Base-by-base conservation (phyloP, 306 rosid species). In the Castanospermum australe region DNA sequence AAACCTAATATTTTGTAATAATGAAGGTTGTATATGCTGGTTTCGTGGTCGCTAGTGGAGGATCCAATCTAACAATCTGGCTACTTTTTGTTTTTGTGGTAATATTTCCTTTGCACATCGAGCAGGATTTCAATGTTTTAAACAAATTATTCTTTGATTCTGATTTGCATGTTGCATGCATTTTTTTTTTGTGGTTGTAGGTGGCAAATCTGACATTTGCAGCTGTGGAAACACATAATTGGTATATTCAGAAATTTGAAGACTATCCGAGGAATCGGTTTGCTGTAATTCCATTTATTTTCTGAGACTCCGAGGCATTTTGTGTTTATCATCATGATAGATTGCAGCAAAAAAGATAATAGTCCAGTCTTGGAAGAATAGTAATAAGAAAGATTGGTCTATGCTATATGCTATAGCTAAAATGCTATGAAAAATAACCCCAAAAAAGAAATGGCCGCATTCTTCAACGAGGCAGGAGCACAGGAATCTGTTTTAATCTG, bases 31-130 rank as follows among this genome's bases (percentile, higher is more conserved):
- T 92, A 69, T 95, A 95, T 61, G 80, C 87, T 69, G 89, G 97
- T 81, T 78, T 92, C 78, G 84, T 92, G 87, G 86, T 88, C 17
- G 98, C 96, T 35, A 92, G 95, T 70, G 95, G 97, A 65, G 95
- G 95, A 85, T 73, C 83, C 62, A 89, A 92, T 78, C 84, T 88
- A 45, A 91, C 99, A 54, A 83, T 90, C 67, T 95, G 99, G 97
- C 75, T 92, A 47, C 87, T 91, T 33, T 84, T 92, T 82, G 88
- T 52, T 82, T 94, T 92, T 73, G 97, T 91, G 97, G 99, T 94
- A 85, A 81, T 63, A 72, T 75, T 77, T 75, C 51, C 42, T 60
- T 44, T 64, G 12, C 51, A 24, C 36, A 70, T 54, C 57, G n/a
- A 36, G 17, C 84, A 38, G 15, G 45, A 21, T n/a, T 82, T 76